phyloP scores from a whole-genome alignment of 495 filamentous ascomycete genomes.

The Talaromyces proteolyticus region DNA sequence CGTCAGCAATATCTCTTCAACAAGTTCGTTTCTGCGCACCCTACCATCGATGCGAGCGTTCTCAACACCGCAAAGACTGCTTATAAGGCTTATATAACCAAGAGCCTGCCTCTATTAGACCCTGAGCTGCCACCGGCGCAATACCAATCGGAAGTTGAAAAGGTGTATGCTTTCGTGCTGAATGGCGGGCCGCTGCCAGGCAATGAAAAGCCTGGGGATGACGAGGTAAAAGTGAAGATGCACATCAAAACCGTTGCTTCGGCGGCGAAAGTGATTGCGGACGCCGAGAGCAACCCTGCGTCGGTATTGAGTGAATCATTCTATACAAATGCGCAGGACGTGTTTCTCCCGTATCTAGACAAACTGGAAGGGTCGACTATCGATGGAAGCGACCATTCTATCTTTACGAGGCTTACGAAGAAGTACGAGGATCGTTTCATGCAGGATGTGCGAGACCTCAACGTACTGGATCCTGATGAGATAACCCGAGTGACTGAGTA shows the following conservation, averaged over 20 bases:
- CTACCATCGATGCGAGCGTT: slow-evolving; percentile 42
- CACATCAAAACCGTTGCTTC: slow-evolving; percentile 72
- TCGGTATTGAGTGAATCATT: slow-evolving; percentile 47
- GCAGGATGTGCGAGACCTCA: slow-evolving; percentile 78
- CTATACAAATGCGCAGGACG: slow-evolving; percentile 48
- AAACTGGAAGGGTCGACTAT: slow-evolving; percentile 66
- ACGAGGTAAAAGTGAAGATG: slow-evolving; percentile 88
- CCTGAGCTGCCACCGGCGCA: slow-evolving; percentile 29
- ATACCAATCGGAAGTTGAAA: slow-evolving; percentile 50
- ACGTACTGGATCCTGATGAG: slow-evolving; percentile 75
- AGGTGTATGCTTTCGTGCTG: slow-evolving; percentile 56
- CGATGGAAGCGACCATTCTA: slow-evolving; percentile 65
- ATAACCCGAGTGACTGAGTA: slow-evolving; percentile 89
- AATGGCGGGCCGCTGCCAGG: slow-evolving; percentile 46
- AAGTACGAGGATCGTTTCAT: slow-evolving; percentile 79
- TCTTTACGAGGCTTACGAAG: slow-evolving; percentile 76
- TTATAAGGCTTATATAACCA: slow-evolving; percentile 65
- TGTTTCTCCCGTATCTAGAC: slow-evolving; percentile 86
- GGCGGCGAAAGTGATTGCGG: slow-evolving; percentile 50
- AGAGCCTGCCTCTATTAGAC: slow-evolving; percentile 64
- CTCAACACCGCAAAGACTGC: slow-evolving; percentile 56
- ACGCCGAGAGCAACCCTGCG: slow-evolving; percentile 26
- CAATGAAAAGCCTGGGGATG: slow-evolving; percentile 61
- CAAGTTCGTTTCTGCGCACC: slow-evolving; percentile 41
- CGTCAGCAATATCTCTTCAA: slow-evolving; percentile 70